These are phyloP conservation scores for Lonicera japonica DNA, from an alignment of 129 eudicot species.

Conservation along the genomic window DNA sequence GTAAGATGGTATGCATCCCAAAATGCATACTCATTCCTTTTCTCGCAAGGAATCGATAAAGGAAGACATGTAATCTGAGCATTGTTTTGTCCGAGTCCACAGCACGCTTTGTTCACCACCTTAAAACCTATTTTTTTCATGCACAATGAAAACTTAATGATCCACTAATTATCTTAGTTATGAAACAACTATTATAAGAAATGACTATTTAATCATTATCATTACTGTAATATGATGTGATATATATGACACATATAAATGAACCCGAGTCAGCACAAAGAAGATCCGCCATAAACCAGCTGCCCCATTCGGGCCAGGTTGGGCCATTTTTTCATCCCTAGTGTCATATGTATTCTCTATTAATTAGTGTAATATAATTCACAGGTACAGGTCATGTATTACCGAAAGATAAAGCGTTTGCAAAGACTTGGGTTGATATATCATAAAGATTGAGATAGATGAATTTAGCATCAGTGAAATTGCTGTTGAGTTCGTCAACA, in stretches of 20 bases:
- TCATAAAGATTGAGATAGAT: conserved; percentile 35
- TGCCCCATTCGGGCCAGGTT: no score
- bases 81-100: conserved; percentile 18
- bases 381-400: no score
- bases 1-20: conserved; percentile 56
- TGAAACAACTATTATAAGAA: no score
- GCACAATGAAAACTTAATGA: background rate
- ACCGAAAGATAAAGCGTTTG: conserved; percentile 23
- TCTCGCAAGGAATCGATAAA: conserved; percentile 26
- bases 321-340: no score
- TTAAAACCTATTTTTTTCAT: conserved; percentile 16
- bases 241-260: no score
- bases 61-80: conserved; percentile 31
- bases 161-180: no score
- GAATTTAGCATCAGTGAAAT: conserved; percentile 27
- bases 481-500: conserved; percentile 31
- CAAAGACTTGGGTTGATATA: conserved; percentile 22
- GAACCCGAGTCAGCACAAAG: no score
- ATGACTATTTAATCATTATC: no score
- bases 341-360: no score
- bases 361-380: no score
- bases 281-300: no score
- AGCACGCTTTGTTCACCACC: conserved; percentile 33
- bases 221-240: background rate
- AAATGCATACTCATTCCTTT: conserved; percentile 32